phyloP scores from a whole-genome alignment of 2,329 filamentous ascomycete species.

The Knufia fluminis region DNA sequence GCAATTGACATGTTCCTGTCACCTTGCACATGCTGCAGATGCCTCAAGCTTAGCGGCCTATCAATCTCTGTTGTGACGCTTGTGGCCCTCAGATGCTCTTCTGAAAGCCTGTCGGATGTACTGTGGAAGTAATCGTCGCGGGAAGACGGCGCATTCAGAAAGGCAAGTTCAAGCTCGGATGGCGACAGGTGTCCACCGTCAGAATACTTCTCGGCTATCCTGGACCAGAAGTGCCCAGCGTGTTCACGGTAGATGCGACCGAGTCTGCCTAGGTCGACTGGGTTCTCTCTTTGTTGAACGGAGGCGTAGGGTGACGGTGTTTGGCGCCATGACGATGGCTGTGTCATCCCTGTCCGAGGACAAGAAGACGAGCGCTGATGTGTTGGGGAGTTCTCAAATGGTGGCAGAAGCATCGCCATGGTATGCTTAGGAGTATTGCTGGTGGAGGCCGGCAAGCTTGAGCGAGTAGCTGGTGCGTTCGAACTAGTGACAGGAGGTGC shows the following conservation, averaged over 20 bases:
- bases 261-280: no score
- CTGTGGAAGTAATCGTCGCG: background rate
- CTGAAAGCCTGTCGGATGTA: background rate
- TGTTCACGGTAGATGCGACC: conserved; percentile 57
- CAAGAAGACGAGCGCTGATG: conserved; percentile 6
- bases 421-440: conserved; percentile 7
- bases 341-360: conserved; percentile 15
- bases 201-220: conserved; percentile 59
- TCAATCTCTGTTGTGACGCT: no score
- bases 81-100: background rate
- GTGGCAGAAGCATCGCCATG: background rate
- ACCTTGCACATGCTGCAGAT: no score
- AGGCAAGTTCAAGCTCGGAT: conserved; percentile 22
- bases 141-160: conserved; percentile 12
- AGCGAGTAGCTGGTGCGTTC: conserved; percentile 41
- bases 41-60: no score
- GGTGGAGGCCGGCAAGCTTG: conserved; percentile 19
- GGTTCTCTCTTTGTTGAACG: background rate
- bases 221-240: conserved; percentile 62
- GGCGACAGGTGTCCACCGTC: conserved; percentile 15
- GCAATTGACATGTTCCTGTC: no score
- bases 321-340: conserved; percentile 16
- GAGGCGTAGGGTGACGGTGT: background rate
- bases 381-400: conserved; percentile 22
- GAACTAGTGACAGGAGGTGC: conserved; percentile 28